Percentiles rank a stretch among this genome's conserved stretches.
phyloP scores from a whole-genome alignment of 2,329 filamentous ascomycete genomes.

The Claviceps sorghi region DNA sequence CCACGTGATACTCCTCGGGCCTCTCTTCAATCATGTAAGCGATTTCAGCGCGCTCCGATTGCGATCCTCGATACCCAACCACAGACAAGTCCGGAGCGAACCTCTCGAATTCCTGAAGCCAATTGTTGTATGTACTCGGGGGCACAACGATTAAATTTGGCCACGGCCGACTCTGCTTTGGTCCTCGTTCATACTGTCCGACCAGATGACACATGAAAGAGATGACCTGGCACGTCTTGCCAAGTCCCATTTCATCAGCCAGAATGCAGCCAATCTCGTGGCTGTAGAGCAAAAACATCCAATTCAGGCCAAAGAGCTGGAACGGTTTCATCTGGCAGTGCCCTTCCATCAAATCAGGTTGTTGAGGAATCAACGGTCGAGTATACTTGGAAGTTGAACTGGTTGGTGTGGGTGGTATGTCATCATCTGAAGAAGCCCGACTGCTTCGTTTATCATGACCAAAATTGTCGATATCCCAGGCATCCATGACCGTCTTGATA shows the following conservation, averaged over 20 bases:
- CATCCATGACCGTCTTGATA: slow-evolving; percentile 30
- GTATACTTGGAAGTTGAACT: slow-evolving; percentile 21
- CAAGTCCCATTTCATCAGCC: slow-evolving; percentile 92
- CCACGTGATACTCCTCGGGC: slow-evolving; percentile 47
- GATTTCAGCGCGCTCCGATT: slow-evolving; percentile 52
- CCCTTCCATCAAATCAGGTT: slow-evolving; percentile 65
- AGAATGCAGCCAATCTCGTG: slow-evolving; percentile 75
- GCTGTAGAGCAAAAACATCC: slow-evolving; percentile 73
- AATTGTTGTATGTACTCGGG: slow-evolving; percentile 88
- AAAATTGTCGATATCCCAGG: slow-evolving; percentile 34
- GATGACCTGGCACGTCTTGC: slow-evolving; percentile 95
- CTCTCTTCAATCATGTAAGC: slow-evolving; percentile 50
- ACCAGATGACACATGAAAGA: slow-evolving; percentile 75
- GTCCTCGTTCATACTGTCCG: slow-evolving; percentile 36
- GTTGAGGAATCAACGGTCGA: slow-evolving; percentile 34
- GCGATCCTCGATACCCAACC: slow-evolving; percentile 53
- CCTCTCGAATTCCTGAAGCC: slow-evolving; percentile 75
- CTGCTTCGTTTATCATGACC: slow-evolving; percentile 24
- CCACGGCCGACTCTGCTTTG: slow-evolving; percentile 34
- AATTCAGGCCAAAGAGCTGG: slow-evolving; percentile 87
- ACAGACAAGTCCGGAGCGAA: slow-evolving; percentile 71
- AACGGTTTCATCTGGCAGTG: slow-evolving; percentile 78
- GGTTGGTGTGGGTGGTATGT: slow-evolving; percentile 28
- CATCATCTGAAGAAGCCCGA: slow-evolving; percentile 17
- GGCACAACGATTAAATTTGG: slow-evolving; percentile 78